Conservation (phyloP, 2,329 filamentous ascomycete species). For the Dactylellina cionopaga region DNA sequence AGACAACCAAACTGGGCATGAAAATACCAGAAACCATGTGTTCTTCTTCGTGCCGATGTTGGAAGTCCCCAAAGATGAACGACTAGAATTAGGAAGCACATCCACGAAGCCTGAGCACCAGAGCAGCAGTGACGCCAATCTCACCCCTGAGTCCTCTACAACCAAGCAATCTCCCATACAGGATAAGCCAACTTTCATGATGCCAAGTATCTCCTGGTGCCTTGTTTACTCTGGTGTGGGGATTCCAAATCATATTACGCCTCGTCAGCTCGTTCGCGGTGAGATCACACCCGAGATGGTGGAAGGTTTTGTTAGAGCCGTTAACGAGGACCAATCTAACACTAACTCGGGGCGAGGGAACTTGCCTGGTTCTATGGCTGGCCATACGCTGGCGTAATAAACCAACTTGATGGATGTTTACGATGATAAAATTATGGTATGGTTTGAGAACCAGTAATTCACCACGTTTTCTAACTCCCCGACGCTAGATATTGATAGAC, state of each 20-base stretch:
- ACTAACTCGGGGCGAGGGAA: background rate
- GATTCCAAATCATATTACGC: background rate
- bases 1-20: no score
- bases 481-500: no score
- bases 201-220: slow-evolving; percentile 1
- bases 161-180: background rate
- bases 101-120: no score
- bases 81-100: no score
- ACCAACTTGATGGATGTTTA: background rate
- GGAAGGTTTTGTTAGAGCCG: background rate
- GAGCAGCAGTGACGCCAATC: background rate
- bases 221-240: background rate
- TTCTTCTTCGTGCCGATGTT: slow-evolving; percentile 12
- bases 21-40: background rate
- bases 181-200: slow-evolving; percentile 1
- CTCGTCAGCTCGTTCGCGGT: background rate
- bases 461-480: no score
- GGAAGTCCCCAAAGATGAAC: background rate
- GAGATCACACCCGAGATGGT: background rate
- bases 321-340: background rate
- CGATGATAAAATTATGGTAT: no score
- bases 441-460: no score
- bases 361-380: slow-evolving; percentile 2
- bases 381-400: background rate
- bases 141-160: background rate